phyloP scores from a whole-genome alignment of 2,329 filamentous ascomycete species.

The Colletotrichum liaoningense region DNA sequence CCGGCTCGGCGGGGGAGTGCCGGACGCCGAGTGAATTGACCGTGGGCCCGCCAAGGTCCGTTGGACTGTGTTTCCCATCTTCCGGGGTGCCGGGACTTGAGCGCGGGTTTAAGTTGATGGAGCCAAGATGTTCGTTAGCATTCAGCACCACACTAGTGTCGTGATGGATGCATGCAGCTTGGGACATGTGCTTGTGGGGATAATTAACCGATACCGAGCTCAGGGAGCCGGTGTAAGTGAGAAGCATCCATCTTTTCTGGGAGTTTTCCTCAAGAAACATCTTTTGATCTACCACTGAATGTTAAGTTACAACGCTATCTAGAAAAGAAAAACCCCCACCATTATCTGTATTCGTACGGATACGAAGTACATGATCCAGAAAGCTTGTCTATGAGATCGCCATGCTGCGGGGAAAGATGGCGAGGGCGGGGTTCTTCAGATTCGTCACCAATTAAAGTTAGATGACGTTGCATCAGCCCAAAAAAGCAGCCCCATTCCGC shows the following conservation, averaged over 20 bases:
- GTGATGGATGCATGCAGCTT: background rate
- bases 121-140: background rate
- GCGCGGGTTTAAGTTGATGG: background rate
- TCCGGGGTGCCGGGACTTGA: background rate
- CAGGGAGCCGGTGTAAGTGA: too few relatives aligned
- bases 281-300: too few relatives aligned
- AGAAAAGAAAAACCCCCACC: too few relatives aligned
- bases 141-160: background rate
- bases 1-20: conserved; percentile 14
- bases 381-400: background rate
- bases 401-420: background rate
- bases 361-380: background rate
- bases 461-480: conserved; percentile 19
- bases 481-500: background rate
- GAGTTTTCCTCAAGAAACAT: too few relatives aligned
- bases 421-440: background rate
- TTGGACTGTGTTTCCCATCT: background rate
- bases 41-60: background rate
- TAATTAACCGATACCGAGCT: background rate
- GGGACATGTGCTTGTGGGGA: background rate
- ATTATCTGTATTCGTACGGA: too few relatives aligned
- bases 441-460: conserved; percentile 3
- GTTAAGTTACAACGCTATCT: too few relatives aligned
- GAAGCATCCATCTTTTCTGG: too few relatives aligned
- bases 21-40: background rate